Base-by-base conservation (phyloP, 805 yeast species). In the Ogataea polymorpha region DNA sequence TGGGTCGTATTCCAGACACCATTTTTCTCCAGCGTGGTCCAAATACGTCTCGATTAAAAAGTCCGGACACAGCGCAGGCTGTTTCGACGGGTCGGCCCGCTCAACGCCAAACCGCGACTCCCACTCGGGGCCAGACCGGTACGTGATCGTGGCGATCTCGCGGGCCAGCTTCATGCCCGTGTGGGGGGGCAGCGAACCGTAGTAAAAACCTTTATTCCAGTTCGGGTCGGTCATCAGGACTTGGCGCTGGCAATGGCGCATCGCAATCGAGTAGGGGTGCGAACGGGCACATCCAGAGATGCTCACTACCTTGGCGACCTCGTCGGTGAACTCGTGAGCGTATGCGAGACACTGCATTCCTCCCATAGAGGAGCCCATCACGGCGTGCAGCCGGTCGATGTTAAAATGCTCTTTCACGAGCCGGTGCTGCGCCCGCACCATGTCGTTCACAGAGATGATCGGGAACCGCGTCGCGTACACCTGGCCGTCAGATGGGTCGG, bases 91-190 rank as follows among this genome's bases (percentile, higher is more conserved):
- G 57, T 87, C 89, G 0, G 95, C 83, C 45, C 97, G 71, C 53
- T 84, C 87, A 41, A 95, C 77, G 4, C 96, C 96, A 61, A 90
- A 90, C 45, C 97, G 68, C 46, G 80, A 78, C 61, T 90, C 97
- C 97, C 97, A 90, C 63, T 90, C 97, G 2, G 97, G 97, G 2
- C 97, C 97, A 1, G 96, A 86, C 51, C 97, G 72, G 62, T 90
- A 90, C 0, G 96, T 88, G 41, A 90, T 86, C 0, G 97, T 90
- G 23, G 96, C 96, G 35, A 90, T 87, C 61, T 88, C 96, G 48
- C 97, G 73, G 2, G 96, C 91, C 26, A 90, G 72, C 59, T 90
- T 90, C 96, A 90, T 89, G 12, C 97, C 97, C 17, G 83, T 80
- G 61, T 90, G 96, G 1, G 97, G 97, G 6, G 96, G 96, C 2